Base-by-base conservation (phyloP, 441 rosid species). In the Eruca vesicaria region DNA sequence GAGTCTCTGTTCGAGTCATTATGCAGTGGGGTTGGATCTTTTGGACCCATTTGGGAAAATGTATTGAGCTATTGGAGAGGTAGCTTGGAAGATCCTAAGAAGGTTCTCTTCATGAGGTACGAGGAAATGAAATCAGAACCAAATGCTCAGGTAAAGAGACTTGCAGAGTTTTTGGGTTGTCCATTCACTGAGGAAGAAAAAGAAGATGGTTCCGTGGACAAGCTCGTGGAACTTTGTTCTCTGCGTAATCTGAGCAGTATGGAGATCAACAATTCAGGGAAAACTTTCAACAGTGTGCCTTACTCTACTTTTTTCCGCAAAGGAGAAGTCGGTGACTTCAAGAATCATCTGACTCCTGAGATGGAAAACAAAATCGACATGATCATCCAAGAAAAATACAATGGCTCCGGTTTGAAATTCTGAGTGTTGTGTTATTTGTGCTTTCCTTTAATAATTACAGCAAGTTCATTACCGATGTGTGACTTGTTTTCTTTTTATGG, bases 21-120 rank as follows among this genome's bases (percentile, higher is more conserved):
- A 10, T 76, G 81, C 2, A 52, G 45, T 0, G 80, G 82, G 28
- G 50, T 50, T 14, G 9, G 38, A 2, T 23, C 1, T 1, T 70
- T 1, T 10, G 79, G 77, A 33, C 76, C 78, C 7, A 32, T 59
- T 28, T 82, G 82, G 84, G 81, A 76, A 9, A 73, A 76, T 29
- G 81, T 76, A 7, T 19, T 76, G 21, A 81, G 78, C 36, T 82
- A 79, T 9, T 79, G 75, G 76, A 65, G 74, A 43, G 63, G 21
- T 0, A 82, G 84, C 53, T 60, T 52, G 61, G 61, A 67, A 29
- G 21, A 31, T 7, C 59, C n/a, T n/a, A 6, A 57, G 23, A 11
- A 55, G 62, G 7, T 59, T 16, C 74, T 66, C 71, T 29, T 61
- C 63, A 32, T 71, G 68, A 71, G 29, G 33, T 78, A 64, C 11